A percentile compares a stretch with the other conserved stretches of the same genome.
Evolutionary conservation across 768 basidiomycete species (phyloP).

Genomic region (Auricularia auricula-judae): DNA sequence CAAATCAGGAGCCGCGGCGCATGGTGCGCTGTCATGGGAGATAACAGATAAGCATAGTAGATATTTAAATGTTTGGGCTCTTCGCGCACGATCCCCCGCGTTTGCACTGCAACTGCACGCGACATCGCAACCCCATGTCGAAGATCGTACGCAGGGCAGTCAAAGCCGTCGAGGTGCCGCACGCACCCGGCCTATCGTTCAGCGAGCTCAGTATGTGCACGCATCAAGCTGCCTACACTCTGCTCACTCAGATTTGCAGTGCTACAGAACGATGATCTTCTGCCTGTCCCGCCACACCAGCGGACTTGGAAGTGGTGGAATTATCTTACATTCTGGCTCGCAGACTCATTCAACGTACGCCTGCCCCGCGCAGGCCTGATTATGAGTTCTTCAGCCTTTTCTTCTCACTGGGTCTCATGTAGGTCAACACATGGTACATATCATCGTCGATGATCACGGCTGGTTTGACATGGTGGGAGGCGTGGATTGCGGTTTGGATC

Average conservation of each 20-base stretch:
- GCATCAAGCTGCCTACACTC: not conserved
- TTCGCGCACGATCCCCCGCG: not conserved
- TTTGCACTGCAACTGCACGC: not conserved
- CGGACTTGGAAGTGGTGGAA: slow-evolving; percentile 57
- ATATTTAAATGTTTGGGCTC: not conserved
- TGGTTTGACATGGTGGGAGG: slow-evolving; percentile 75
- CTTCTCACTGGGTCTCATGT: not conserved
- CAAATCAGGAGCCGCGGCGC: no score
- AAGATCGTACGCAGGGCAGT: not conserved
- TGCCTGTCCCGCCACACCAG: slow-evolving; percentile 53
- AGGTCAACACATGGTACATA: slow-evolving; percentile 55
- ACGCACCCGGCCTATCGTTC: slow-evolving; percentile 13
- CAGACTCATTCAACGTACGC: slow-evolving; percentile 61
- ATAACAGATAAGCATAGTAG: not conserved
- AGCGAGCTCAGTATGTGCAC: slow-evolving; percentile 12
- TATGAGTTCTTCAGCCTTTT: not conserved
- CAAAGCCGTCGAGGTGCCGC: slow-evolving; percentile 11
- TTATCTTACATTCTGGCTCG: slow-evolving; percentile 68
- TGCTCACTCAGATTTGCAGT: slow-evolving; percentile 3
- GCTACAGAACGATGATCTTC: slow-evolving; percentile 55
- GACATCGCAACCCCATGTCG: not conserved
- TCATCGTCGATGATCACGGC: slow-evolving; percentile 63
- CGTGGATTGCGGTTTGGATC: slow-evolving; percentile 72
- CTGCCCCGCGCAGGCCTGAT: no score
- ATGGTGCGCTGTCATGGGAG: not conserved